Percentiles rank a stretch among this genome's conserved stretches.
Conservation (phyloP, 345 rosid genomes). For the Linum usitatissimum region DNA sequence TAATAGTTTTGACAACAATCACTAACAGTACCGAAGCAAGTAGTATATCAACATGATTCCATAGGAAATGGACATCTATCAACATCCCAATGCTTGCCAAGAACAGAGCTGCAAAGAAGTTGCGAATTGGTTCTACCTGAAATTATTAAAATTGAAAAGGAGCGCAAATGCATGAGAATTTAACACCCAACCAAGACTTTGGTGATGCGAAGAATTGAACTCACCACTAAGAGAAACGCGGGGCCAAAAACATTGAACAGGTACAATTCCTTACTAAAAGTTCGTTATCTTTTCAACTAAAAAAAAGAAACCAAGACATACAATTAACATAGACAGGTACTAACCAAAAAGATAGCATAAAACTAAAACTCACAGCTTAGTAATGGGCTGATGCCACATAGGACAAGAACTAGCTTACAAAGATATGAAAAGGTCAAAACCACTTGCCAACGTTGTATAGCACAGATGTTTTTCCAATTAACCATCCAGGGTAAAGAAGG, state of each 20-base stretch:
- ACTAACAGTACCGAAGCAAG: slow-evolving; percentile 76
- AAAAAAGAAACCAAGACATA: not conserved
- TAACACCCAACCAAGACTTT: not conserved
- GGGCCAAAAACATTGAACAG: not conserved
- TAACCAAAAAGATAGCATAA: not conserved
- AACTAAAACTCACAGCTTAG: slow-evolving; percentile 1
- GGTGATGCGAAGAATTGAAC: not conserved
- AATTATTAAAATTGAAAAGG: not conserved
- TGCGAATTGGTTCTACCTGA: slow-evolving; percentile 90
- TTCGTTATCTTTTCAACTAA: not conserved
- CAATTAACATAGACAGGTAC: not conserved
- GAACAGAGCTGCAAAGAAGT: slow-evolving; percentile 87
- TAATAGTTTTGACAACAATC: slow-evolving; percentile 58
- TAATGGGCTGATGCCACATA: not conserved
- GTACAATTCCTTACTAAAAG: not conserved
- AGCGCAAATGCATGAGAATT: not conserved
- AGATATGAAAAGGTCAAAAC: no score
- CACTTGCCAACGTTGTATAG: no score
- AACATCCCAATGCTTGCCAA: slow-evolving; percentile 92
- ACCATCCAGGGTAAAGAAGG: no score
- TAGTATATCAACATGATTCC: slow-evolving; percentile 86
- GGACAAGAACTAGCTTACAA: no score
- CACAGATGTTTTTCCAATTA: no score
- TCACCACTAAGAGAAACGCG: not conserved
- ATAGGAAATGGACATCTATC: slow-evolving; percentile 79